Conservation (phyloP, 148 eudicot species). For the Heliamphora exappendiculata region DNA sequence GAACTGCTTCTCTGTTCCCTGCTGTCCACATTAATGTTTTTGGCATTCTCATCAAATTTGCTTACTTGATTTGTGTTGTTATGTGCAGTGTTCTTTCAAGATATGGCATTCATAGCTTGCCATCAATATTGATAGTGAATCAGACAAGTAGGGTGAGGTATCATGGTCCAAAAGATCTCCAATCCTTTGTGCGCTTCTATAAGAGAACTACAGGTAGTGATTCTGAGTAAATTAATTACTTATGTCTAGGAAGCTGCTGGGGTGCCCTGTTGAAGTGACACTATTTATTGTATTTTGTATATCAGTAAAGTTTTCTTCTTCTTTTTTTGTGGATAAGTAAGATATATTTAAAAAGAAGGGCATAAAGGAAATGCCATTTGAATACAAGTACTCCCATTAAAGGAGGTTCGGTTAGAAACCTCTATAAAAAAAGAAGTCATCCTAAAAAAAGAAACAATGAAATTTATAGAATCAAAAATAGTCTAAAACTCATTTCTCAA, state of each 20-base stretch:
- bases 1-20: neutral
- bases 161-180: slow-evolving; percentile 40
- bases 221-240: slow-evolving; percentile 3
- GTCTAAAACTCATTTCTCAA: too few relatives aligned
- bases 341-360: too few relatives aligned
- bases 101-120: slow-evolving; percentile 44
- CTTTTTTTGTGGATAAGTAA: too few relatives aligned
- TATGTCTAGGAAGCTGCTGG: neutral
- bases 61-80: slow-evolving; percentile 8
- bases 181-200: slow-evolving; percentile 33
- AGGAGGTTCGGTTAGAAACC: too few relatives aligned
- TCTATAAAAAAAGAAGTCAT: too few relatives aligned
- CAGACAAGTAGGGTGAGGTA: slow-evolving; percentile 19
- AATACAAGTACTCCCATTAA: too few relatives aligned
- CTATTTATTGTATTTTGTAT: neutral
- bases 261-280: neutral
- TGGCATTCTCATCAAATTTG: neutral
- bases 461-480: too few relatives aligned
- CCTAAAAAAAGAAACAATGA: too few relatives aligned
- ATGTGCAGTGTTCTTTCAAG: slow-evolving; percentile 44
- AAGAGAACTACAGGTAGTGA: slow-evolving; percentile 36
- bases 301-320: neutral
- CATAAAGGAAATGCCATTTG: too few relatives aligned
- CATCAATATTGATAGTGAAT: slow-evolving; percentile 35
- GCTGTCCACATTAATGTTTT: neutral